Base-by-base conservation (phyloP, 306 rosid genomes). In the Carpinus fangiana region DNA sequence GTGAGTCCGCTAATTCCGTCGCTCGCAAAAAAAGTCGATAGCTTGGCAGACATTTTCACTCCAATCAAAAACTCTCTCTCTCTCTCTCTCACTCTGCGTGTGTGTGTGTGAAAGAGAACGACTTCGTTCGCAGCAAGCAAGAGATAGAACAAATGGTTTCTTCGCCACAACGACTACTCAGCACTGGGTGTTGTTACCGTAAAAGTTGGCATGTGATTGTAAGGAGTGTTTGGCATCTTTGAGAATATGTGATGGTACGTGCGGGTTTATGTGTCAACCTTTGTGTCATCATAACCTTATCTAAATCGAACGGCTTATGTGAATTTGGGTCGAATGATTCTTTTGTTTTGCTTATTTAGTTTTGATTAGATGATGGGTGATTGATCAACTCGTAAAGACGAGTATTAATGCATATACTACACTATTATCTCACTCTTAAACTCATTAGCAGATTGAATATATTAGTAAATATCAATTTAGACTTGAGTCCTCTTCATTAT, bases 21-120 rank as follows among this genome's bases (percentile, higher is more conserved):
- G 84, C 83, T 86, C 57, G 90, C 62, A 61, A 93, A 88, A 79
- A 88, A 83, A 11, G 93, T 85, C 9, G 89, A 80, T 3, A 93
- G 79, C 89, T 86, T 87, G 70, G 74, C 77, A 70, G 92, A 94
- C 95, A 91, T 91, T 18, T 72, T 38, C 67, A 55, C 54, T 62
- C 74, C 38, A 31, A 59, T 43, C 23, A 14, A 75, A 36, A 71
- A 46, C 80, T 4, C 73, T 20, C 28, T 65, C 38, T 60, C 69
- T 71, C 73, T 20, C 28, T 65, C 38, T 23, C 26, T 23, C 26
- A 23, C 26, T 60, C 69, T 71, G 0, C 1, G 38, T 70, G 52
- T 70, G 73, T 3, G 52, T 0, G 20, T 2, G 60, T 5, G 51
- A 50, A 34, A 13, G 23, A 72, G 31, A 61, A 12, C 21, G 10